A percentile compares a stretch with the other conserved stretches of the same genome.
These are phyloP conservation scores for Parasitella parasitica DNA, from an alignment of 371 early-diverging fungal species.

Conservation along the genomic window DNA sequence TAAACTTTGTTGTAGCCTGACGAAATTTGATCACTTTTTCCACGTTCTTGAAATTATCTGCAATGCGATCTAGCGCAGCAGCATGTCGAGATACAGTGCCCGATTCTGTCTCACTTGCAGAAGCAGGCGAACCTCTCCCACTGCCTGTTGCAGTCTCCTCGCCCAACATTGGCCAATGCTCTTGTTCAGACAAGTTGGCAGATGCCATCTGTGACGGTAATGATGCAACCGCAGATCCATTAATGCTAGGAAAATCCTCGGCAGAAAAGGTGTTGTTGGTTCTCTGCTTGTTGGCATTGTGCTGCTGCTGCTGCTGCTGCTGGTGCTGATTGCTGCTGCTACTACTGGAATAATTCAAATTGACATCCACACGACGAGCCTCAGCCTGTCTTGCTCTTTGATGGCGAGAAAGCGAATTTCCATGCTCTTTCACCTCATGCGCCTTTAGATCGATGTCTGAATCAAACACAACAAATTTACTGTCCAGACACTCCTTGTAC, in stretches of 20 bases:
- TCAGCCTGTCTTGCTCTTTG: constrained; percentile 34
- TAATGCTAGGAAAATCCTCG: constrained; percentile 36
- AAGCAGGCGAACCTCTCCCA: constrained; percentile 19
- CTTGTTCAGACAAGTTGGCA: not conserved
- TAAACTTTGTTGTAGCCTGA: constrained; percentile 52
- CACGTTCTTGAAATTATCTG: constrained; percentile 43
- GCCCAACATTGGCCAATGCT: constrained; percentile 23
- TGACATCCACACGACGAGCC: constrained; percentile 47
- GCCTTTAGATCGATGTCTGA: constrained; percentile 89
- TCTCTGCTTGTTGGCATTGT: not conserved
- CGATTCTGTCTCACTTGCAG: not conserved
- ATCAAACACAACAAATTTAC: constrained; percentile 94
- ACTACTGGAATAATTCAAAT: constrained; percentile 42
- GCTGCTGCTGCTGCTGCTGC: not conserved
- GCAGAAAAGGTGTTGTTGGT: not conserved
- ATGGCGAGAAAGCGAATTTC: constrained; percentile 28
- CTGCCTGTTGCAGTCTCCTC: constrained; percentile 18
- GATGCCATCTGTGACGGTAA: not conserved
- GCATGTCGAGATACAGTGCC: constrained; percentile 39
- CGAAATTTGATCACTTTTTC: constrained; percentile 64
- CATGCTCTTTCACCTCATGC: constrained; percentile 66
- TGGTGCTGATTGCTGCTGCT: not conserved
- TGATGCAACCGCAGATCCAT: constrained; percentile 11
- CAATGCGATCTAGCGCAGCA: constrained; percentile 48
- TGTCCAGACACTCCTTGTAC: constrained; percentile 82